Evolutionary conservation across 1,139 yeast species (phyloP), one percentile per base, ranked within the genome.

Genomic region (Debaryomyces psychrophilus): DNA sequence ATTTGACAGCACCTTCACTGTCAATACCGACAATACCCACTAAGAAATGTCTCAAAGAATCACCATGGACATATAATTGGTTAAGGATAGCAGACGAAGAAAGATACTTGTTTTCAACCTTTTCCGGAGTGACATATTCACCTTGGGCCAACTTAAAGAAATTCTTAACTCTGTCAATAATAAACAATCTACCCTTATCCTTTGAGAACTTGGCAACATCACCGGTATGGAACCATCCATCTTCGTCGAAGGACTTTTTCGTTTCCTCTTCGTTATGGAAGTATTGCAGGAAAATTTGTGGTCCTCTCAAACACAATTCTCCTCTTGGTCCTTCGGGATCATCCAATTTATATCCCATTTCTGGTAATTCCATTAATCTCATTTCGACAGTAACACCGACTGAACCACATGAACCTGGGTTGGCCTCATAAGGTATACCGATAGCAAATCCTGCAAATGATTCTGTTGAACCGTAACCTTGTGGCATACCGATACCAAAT

Each of bases 111-210:
- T 82, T 84, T 60, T 87, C 95, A 51, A 87, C 82, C 62, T 81
- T 83, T 60, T 87, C 95, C 2, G 93, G 92, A 2, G 90, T 85
- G 45, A 87, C 81, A 62, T 87, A 87, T 64, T 87, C 95, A 49
- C 95, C 95, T 64, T 87, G 95, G 1, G 92, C 79, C 56, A 87
- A 73, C 65, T 87, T 87, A 76, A 86, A 87, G 68, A 87, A 86
- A 65, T 87, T 87, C 71, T 87, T 87, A 40, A 86, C 90, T 51
- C 95, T 76, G 61, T 87, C 95, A 55, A 87, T 76, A 46, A 87
- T 83, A 52, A 59, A 69, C 18, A 87, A 60, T 49, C 87, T 74
- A 18, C 89, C 90, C 31, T 70, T 68, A 8, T 58, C 57, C 44
- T 76, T 81, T 28, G 63, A 62, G 49, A 87, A 67, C 50, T 65